Evolutionary conservation across 768 basidiomycete genomes (phyloP).

Genomic region (Lactarius indigo): DNA sequence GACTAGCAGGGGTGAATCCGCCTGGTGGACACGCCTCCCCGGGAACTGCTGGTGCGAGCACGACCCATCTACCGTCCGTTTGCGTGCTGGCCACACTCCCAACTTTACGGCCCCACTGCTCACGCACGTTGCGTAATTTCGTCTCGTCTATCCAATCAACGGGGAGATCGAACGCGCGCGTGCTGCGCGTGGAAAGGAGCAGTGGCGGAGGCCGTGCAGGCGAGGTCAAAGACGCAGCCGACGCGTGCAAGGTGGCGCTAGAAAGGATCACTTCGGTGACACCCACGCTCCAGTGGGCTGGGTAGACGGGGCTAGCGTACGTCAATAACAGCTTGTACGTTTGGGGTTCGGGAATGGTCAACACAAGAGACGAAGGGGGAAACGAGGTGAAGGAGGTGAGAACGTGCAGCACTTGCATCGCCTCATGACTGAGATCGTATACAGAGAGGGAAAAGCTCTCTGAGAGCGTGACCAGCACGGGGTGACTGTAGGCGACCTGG

Average conservation of each 20-base stretch:
- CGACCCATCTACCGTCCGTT: slow-evolving; percentile 84
- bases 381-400: slow-evolving; percentile 74
- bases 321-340: slow-evolving; percentile 72
- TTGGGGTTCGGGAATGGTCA: slow-evolving; percentile 55
- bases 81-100: slow-evolving; percentile 65
- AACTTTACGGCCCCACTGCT: slow-evolving; percentile 79
- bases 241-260: slow-evolving; percentile 14
- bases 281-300: slow-evolving; percentile 75
- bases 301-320: slow-evolving; percentile 76
- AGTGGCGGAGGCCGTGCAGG: slow-evolving; percentile 43
- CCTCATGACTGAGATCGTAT: slow-evolving; percentile 59
- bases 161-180: slow-evolving; percentile 68
- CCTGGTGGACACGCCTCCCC: slow-evolving; percentile 7
- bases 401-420: slow-evolving; percentile 56
- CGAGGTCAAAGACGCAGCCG: slow-evolving; percentile 19
- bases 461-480: slow-evolving; percentile 70
- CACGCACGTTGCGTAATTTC: slow-evolving; percentile 58
- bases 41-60: slow-evolving; percentile 56
- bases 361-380: slow-evolving; percentile 76
- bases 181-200: slow-evolving; percentile 51
- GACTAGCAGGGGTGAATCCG: slow-evolving; percentile 34
- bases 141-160: slow-evolving; percentile 67
- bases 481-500: slow-evolving; percentile 74
- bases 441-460: slow-evolving; percentile 62
- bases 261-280: slow-evolving; percentile 74